Evolutionary conservation across 208 protist genomes (phyloP), one percentile per base, ranked within the genome.

Genomic region (Acanthamoeba healyi): DNA sequence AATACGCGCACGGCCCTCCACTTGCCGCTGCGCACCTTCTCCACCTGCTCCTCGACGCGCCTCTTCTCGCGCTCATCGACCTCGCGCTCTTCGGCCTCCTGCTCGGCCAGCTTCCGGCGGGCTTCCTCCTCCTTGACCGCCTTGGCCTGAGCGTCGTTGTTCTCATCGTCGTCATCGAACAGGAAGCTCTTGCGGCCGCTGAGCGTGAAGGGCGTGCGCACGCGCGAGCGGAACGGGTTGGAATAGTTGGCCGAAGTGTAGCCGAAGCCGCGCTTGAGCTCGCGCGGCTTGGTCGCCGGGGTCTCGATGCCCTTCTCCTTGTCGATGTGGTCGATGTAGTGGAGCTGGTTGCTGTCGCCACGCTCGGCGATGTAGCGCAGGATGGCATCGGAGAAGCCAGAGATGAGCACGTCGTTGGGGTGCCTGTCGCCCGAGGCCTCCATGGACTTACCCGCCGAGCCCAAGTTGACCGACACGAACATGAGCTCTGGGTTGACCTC

Each of bases 351-450:
- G 92, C 90, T 89, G 42, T 26, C 58, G 42, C 92, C 92, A 12
- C 92, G 24, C 95, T 99, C 98, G 36, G 98, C 98, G 49, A 99
- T 97, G 91, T 99, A 97, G 44, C 98, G 97, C 32, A 99, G 93
- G 63, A 99, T 98, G 40, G 96, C 88, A 38, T 99, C 98, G 90
- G 96, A 98, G 95, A 99, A 99, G 42, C 98, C 98, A 2, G 95
- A 97, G 51, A 99, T 81, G 5, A 98, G 94, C 22, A 99, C 94
- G 88, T 99, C 98, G 77, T 99, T 98, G 94, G 94, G 96, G 87
- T 99, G 98, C 29, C 95, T 81, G n/a, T 22, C 54, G 29, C 54
- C 34, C 36, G 77, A 32, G 5, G 26, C 36, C 29, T 87, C 36
- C 1, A 44, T 26, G 14, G 49, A 22, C 10, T 32, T 1, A 9